phyloP scores from a whole-genome alignment of 495 filamentous ascomycete genomes.

The Oidiodendron maius region DNA sequence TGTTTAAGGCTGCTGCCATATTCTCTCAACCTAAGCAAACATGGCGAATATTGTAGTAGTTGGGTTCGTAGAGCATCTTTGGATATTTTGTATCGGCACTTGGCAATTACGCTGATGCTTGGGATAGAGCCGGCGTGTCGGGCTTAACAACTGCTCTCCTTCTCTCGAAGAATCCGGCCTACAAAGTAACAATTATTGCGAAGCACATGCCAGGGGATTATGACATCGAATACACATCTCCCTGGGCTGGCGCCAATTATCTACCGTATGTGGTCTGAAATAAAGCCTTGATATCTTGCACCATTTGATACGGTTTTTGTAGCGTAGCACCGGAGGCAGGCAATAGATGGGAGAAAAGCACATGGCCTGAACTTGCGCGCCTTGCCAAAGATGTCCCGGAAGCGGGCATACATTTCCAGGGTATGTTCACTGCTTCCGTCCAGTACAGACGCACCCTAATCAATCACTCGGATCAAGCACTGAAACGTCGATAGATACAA shows the following conservation, averaged over 20 bases:
- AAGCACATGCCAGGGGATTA: constrained; percentile 99
- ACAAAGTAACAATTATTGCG: constrained; percentile 74
- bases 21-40: too few relatives aligned
- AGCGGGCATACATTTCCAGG: constrained; percentile 84
- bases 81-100: too few relatives aligned
- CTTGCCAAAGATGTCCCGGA: constrained; percentile 71
- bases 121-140: constrained; percentile 82
- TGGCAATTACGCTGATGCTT: too few relatives aligned
- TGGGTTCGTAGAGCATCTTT: constrained; percentile 49
- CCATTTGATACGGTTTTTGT: neutral
- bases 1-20: too few relatives aligned
- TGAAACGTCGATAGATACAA: constrained; percentile 33
- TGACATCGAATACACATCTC: constrained; percentile 92
- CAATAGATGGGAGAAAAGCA: constrained; percentile 56
- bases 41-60: constrained; percentile 58
- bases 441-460: neutral
- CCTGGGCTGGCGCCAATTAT: constrained; percentile 93
- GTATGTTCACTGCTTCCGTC: constrained; percentile 32
- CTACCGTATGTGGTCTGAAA: too few relatives aligned
- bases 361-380: constrained; percentile 60
- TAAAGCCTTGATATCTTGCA: too few relatives aligned
- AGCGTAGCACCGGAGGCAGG: constrained; percentile 11
- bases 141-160: constrained; percentile 89
- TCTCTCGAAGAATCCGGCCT: constrained; percentile 62
- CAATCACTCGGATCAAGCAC: neutral